Conservation (phyloP, 768 basidiomycete species). For the Lepiota brunneoincarnata region DNA sequence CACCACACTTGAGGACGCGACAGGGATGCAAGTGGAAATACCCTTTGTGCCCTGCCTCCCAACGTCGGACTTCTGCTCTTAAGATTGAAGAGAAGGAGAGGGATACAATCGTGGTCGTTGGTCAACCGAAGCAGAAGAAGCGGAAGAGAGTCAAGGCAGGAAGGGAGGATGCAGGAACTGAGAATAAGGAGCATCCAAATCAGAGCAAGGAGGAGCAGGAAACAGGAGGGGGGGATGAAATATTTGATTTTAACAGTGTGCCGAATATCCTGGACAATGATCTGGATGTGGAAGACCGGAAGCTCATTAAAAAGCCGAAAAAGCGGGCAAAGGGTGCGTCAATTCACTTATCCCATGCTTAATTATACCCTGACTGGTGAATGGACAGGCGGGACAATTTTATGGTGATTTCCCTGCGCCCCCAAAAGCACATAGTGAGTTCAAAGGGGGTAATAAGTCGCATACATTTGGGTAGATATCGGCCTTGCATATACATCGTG, state of each 20-base stretch:
- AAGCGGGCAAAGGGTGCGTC: conserved; percentile 51
- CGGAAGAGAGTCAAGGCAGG: conserved; percentile 44
- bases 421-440: conserved; percentile 61
- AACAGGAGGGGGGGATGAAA: conserved; percentile 27
- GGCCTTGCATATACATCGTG: background rate
- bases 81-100: conserved; percentile 40
- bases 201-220: background rate
- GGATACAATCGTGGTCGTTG: conserved; percentile 73
- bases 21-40: conserved; percentile 59
- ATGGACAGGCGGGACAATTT: conserved; percentile 36
- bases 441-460: conserved; percentile 70
- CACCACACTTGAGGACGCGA: conserved; percentile 12
- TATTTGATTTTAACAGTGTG: conserved; percentile 67
- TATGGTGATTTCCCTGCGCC: conserved; percentile 64
- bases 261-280: conserved; percentile 73
- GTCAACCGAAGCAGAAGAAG: conserved; percentile 62
- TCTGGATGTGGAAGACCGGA: conserved; percentile 36
- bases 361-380: conserved; percentile 20
- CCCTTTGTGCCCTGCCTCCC: conserved; percentile 72
- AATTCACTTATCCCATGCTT: conserved; percentile 25
- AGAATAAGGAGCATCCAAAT: conserved; percentile 1
- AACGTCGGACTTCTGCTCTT: conserved; percentile 37
- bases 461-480: conserved; percentile 55
- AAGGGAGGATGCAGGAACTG: conserved; percentile 18
- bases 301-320: conserved; percentile 33